phyloP scores from a whole-genome alignment of 192 early-diverging fungal species.

The Coemansia sp. region DNA sequence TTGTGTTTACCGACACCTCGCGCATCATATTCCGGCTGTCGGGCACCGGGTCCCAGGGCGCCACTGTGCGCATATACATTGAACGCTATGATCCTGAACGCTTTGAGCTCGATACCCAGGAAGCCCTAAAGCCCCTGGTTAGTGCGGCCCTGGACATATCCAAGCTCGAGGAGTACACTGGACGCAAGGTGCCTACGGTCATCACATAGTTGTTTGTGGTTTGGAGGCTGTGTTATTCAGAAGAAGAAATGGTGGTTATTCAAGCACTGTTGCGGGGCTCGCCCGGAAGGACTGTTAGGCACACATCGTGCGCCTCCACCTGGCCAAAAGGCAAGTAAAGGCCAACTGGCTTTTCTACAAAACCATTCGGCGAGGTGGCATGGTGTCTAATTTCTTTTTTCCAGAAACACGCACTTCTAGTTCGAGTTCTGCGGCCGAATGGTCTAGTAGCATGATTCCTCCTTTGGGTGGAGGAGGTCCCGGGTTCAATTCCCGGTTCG shows the following conservation, averaged over 20 bases:
- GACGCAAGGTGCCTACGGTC: slow-evolving; percentile 85
- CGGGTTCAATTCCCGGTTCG: slow-evolving; percentile 47
- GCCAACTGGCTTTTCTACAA: too few species aligned
- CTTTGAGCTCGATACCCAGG: slow-evolving; percentile 65
- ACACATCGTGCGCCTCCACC: too few species aligned
- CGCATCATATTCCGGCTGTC: slow-evolving; percentile 88
- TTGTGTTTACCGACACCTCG: slow-evolving; percentile 87
- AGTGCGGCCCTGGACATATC: slow-evolving; percentile 72
- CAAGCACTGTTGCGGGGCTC: too few species aligned
- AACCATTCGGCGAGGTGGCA: too few species aligned
- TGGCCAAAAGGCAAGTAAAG: too few species aligned
- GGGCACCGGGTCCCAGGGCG: slow-evolving; percentile 93
- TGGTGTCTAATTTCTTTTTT: too few species aligned
- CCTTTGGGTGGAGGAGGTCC: slow-evolving; percentile 47
- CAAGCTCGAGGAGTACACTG: slow-evolving; percentile 72
- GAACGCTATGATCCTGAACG: slow-evolving; percentile 67
- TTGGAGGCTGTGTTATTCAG: too few species aligned
- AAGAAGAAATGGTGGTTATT: too few species aligned
- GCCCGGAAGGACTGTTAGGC: too few species aligned
- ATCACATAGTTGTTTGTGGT: slow-evolving; percentile 65
- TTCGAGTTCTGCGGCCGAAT: too few species aligned
- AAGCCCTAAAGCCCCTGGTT: slow-evolving; percentile 86
- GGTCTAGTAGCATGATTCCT: slow-evolving; percentile 48
- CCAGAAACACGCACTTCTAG: too few species aligned
- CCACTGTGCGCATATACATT: slow-evolving; percentile 93